Evolutionary conservation across 139 green algal genomes (phyloP), one percentile per base, ranked within the genome.

Genomic region (Astrephomene gubernaculifera): DNA sequence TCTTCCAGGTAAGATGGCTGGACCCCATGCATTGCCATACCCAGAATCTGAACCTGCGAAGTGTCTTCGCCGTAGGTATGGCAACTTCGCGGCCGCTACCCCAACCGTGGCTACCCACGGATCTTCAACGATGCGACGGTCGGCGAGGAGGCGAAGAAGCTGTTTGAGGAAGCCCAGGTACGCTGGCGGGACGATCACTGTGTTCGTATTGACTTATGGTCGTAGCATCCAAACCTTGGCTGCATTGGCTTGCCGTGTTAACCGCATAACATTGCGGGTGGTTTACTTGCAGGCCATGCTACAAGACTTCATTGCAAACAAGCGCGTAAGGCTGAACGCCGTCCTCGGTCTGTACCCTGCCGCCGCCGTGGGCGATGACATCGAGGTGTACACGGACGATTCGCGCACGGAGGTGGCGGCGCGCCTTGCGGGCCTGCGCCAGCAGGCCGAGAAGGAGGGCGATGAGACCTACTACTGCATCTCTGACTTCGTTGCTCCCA

Each of bases 71-170:
- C n/a, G n/a, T 89, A 97, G 93, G 96, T 99, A 71, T 99, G 97
- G 97, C 97, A 99, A 93, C 92, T 99, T 79, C 94, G 97, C 12
- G 97, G 97, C 0, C 91, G 97, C 25, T 99, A 99, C 92, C 97
- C 97, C 82, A 99, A 99, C 92, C 94, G 97, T 60, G 97, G 97
- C 80, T 99, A 98, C 88, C 97, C 97, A 73, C 98, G 98, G 89
- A 99, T 99, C 91, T 99, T 99, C 95, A 99, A 99, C 53, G 97
- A 99, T 74, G 91, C 97, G 81, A 98, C 95, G 2, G 97, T 99
- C 43, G 97, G 97, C 4, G 52, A 38, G 31, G 97, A 99, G 94
- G 97, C 97, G 38, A 97, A 97, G 90, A 98, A 98, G 92, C 95
- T 99, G 64, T 99, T 97, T 81, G 94, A 97, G 0, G 97, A 99